These are phyloP conservation scores for peach (Prunus persica) DNA, from an alignment of 306 rosid species.

Conservation along the genomic window Prunus_persica_NCBIv2 NC_034014.1:3928001-3928500, in stretches of 20 bases:
- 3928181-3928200: conserved; percentile 47
- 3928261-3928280: conserved; percentile 34
- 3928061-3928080: conserved; percentile 26
- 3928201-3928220: conserved; percentile 49
- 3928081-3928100: conserved; percentile 33
- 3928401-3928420: not conserved
- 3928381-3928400: not conserved
- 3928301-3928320: not conserved
- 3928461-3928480: not conserved
- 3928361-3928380: not conserved
- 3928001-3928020: conserved; percentile 38
- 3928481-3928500: not conserved
- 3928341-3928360: not conserved
- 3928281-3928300: not conserved
- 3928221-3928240: conserved; percentile 42
- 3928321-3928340: not conserved
- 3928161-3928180: conserved; percentile 38
- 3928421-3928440: not conserved
- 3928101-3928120: conserved; percentile 47
- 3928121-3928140: conserved; percentile 35
- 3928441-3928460: not conserved
- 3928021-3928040: conserved; percentile 28
- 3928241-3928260: conserved; percentile 64
- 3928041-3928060: conserved; percentile 33
- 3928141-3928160: conserved; percentile 40